Evolutionary conservation across 106 monocot genomes (phyloP).

Genomic region (Dendrobium officinale): DNA sequence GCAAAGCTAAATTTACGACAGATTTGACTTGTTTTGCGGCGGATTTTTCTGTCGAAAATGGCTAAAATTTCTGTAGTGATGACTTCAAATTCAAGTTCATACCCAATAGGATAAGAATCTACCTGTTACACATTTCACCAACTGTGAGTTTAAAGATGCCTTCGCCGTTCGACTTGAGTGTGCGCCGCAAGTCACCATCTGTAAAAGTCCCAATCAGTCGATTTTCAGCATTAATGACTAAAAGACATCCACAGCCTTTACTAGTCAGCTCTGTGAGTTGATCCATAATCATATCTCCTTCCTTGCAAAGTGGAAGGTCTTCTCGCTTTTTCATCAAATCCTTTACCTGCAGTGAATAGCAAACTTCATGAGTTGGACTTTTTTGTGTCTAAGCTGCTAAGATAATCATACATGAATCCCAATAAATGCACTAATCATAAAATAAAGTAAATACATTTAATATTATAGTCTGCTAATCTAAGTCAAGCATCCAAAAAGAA

Average conservation of each 20-base stretch:
- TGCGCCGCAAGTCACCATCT: conserved; percentile 86
- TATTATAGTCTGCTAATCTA: background rate
- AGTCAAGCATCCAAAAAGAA: background rate
- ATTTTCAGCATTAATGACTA: conserved; percentile 56
- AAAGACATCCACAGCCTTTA: conserved; percentile 90
- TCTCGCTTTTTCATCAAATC: conserved; percentile 40
- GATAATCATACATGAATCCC: background rate
- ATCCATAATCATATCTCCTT: conserved; percentile 87
- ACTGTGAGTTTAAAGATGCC: conserved; percentile 81
- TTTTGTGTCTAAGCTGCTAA: background rate
- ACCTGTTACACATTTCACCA: conserved; percentile 93
- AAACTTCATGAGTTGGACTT: background rate
- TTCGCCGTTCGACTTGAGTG: conserved; percentile 60
- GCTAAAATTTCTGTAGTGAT: too few relatives aligned
- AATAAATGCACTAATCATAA: background rate
- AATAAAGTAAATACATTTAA: background rate
- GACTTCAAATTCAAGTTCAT: background rate
- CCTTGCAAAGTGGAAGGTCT: conserved; percentile 74
- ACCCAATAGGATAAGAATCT: background rate
- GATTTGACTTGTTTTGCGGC: too few relatives aligned
- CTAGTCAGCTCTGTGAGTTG: conserved; percentile 83
- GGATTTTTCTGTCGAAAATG: too few relatives aligned
- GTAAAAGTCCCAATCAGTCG: conserved; percentile 88
- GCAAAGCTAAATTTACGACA: too few relatives aligned
- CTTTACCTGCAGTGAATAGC: background rate